Percentiles rank a stretch among this genome's conserved stretches.
phyloP scores from a whole-genome alignment of 345 rosid genomes.

The Eucalyptus erythrocorys region DNA sequence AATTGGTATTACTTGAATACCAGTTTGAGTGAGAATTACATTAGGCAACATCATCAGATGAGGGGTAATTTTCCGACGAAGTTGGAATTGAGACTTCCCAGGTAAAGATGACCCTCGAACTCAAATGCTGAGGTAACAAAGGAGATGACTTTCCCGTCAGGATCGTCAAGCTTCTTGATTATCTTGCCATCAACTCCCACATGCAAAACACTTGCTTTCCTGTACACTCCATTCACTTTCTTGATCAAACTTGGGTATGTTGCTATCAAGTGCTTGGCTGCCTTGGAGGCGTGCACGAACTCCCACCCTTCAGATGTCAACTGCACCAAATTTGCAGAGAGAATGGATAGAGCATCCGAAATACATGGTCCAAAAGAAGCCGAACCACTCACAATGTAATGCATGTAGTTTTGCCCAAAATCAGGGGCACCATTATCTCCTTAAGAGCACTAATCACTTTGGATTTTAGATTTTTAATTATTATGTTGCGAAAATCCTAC shows the following conservation, averaged over 20 bases:
- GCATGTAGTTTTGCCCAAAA: not conserved
- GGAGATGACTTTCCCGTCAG: slow-evolving; percentile 18
- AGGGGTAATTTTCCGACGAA: slow-evolving; percentile 28
- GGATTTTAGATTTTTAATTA: not conserved
- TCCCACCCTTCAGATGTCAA: slow-evolving; percentile 1
- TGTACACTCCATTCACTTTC: not conserved
- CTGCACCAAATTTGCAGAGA: slow-evolving; percentile 3
- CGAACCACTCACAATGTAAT: not conserved
- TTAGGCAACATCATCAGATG: not conserved
- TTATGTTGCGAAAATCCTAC: not conserved
- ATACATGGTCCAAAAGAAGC: not conserved
- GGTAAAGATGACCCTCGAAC: slow-evolving; percentile 33
- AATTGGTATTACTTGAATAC: not conserved
- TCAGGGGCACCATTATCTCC: not conserved
- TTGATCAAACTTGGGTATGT: slow-evolving; percentile 3
- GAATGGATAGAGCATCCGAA: not conserved
- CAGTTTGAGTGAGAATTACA: not conserved
- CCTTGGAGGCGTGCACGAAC: slow-evolving; percentile 28
- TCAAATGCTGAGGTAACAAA: slow-evolving; percentile 39
- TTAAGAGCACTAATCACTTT: not conserved
- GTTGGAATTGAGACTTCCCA: slow-evolving; percentile 27
- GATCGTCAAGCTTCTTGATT: slow-evolving; percentile 24
- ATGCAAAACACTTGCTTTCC: slow-evolving; percentile 21
- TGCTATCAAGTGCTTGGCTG: slow-evolving; percentile 17
- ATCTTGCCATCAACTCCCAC: slow-evolving; percentile 30